Conservation (phyloP, 2,329 filamentous ascomycete species). For the Teratosphaeria viscida region DNA sequence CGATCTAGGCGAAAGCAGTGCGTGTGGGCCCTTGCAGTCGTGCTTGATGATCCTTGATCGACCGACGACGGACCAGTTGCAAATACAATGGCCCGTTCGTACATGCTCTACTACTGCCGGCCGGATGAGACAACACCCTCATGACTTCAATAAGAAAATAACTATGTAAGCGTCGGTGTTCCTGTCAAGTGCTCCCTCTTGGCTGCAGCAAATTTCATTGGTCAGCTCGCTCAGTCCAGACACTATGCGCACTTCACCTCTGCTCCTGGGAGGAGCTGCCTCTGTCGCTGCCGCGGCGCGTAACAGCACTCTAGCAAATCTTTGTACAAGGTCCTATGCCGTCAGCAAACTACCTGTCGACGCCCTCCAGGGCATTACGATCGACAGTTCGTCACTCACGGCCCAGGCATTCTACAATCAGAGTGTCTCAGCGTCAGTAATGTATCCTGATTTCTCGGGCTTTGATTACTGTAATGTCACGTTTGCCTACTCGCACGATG, state of each 20-base stretch:
- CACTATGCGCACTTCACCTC: not conserved
- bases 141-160: not conserved
- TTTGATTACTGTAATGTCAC: conserved; percentile 36
- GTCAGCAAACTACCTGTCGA: not conserved
- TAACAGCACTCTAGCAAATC: not conserved
- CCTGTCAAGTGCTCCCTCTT: not conserved
- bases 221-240: not conserved
- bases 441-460: conserved; percentile 20
- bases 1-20: not conserved
- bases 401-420: conserved; percentile 27
- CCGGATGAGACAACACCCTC: not conserved
- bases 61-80: not conserved
- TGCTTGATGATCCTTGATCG: not conserved
- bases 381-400: conserved; percentile 30
- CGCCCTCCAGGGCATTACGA: conserved; percentile 24
- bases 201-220: not conserved
- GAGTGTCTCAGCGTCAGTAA: conserved; percentile 19
- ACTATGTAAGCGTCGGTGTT: not conserved
- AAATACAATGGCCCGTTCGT: not conserved
- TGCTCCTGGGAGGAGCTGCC: not conserved
- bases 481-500: conserved; percentile 37
- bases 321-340: not conserved
- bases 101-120: too few species aligned
- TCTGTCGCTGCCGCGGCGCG: not conserved
- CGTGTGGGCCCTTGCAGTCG: not conserved